A percentile compares a stretch with the other conserved stretches of the same genome.
Evolutionary conservation across 2,329 filamentous ascomycete genomes (phyloP).

Genomic region (Fonsecaea pugnacius): DNA sequence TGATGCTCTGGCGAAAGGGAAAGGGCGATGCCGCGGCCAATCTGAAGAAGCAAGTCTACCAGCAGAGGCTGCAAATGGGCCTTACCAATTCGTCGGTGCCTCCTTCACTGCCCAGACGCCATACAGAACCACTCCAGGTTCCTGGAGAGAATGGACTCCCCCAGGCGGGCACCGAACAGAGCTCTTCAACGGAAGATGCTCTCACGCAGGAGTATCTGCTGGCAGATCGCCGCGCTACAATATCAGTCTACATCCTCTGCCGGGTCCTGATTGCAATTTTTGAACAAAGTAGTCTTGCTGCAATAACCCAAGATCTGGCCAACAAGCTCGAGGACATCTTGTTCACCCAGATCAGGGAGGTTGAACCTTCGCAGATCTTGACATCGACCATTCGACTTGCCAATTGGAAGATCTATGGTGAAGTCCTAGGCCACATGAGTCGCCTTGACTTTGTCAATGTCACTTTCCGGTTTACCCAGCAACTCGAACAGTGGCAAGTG

Average conservation of each 20-base stretch:
- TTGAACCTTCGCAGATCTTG: slow-evolving; percentile 75
- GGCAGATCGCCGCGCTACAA: slow-evolving; percentile 85
- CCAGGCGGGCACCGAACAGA: slow-evolving; percentile 41
- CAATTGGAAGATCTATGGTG: slow-evolving; percentile 94
- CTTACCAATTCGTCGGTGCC: slow-evolving; percentile 35
- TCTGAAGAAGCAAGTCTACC: slow-evolving; percentile 52
- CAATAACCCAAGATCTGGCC: slow-evolving; percentile 87
- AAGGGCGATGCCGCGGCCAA: slow-evolving; percentile 87
- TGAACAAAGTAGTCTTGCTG: slow-evolving; percentile 79
- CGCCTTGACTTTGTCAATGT: slow-evolving; percentile 87
- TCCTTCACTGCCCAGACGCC: slow-evolving; percentile 64
- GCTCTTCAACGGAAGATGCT: slow-evolving; percentile 39
- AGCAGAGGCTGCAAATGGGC: slow-evolving; percentile 29
- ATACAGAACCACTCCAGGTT: slow-evolving; percentile 71
- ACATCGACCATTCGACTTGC: slow-evolving; percentile 80
- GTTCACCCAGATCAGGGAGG: slow-evolving; percentile 89
- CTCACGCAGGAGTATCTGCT: slow-evolving; percentile 66
- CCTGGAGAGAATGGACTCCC: slow-evolving; percentile 43
- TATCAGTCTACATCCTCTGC: slow-evolving; percentile 95
- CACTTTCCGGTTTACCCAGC: slow-evolving; percentile 76
- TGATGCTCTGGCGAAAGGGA: slow-evolving; percentile 97
- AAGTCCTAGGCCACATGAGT: slow-evolving; percentile 95
- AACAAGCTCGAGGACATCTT: slow-evolving; percentile 94
- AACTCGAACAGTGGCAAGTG: slow-evolving; percentile 77
- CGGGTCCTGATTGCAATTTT: slow-evolving; percentile 93